phyloP scores from a whole-genome alignment of 805 yeast species.

The Candida endomychidarum region DNA sequence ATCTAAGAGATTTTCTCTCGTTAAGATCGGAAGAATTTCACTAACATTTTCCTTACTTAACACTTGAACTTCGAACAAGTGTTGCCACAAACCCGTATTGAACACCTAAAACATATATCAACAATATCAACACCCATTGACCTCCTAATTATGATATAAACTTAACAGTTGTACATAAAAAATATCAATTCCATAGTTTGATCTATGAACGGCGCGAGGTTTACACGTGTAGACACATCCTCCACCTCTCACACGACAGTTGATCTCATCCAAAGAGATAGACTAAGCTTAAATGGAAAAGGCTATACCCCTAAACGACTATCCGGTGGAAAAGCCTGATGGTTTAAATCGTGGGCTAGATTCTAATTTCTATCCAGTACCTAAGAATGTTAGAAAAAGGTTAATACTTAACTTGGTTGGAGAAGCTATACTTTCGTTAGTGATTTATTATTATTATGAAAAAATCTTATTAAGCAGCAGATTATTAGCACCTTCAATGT shows the following conservation, averaged over 20 bases:
- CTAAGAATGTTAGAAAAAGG: slow-evolving; percentile 14
- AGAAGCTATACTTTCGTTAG: slow-evolving; percentile 26
- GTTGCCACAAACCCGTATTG: too few relatives aligned
- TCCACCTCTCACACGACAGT: slow-evolving; percentile 8
- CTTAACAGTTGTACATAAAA: too few relatives aligned
- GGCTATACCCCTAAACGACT: slow-evolving; percentile 8
- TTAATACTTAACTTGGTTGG: slow-evolving; percentile 23
- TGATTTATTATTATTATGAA: slow-evolving; percentile 32
- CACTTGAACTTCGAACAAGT: too few relatives aligned
- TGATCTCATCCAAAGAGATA: not conserved
- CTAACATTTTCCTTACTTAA: too few relatives aligned
- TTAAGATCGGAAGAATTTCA: too few relatives aligned
- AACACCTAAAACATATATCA: too few relatives aligned
- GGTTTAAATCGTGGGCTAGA: slow-evolving; percentile 16
- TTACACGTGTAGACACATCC: slow-evolving; percentile 1
- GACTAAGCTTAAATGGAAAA: slow-evolving; percentile 9
- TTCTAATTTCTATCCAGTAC: slow-evolving; percentile 16
- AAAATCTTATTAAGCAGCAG: slow-evolving; percentile 21
- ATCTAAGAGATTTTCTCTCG: too few relatives aligned
- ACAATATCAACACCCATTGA: too few relatives aligned
- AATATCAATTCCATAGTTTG: too few relatives aligned
- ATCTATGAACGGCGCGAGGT: too few relatives aligned
- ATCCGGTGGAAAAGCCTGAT: slow-evolving; percentile 10
- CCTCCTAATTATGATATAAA: too few relatives aligned
- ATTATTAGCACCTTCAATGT: slow-evolving; percentile 36